Percentiles rank a stretch among this genome's conserved stretches.
Evolutionary conservation across 2,329 filamentous ascomycete species (phyloP).

Genomic region (Xylaria arbuscula): DNA sequence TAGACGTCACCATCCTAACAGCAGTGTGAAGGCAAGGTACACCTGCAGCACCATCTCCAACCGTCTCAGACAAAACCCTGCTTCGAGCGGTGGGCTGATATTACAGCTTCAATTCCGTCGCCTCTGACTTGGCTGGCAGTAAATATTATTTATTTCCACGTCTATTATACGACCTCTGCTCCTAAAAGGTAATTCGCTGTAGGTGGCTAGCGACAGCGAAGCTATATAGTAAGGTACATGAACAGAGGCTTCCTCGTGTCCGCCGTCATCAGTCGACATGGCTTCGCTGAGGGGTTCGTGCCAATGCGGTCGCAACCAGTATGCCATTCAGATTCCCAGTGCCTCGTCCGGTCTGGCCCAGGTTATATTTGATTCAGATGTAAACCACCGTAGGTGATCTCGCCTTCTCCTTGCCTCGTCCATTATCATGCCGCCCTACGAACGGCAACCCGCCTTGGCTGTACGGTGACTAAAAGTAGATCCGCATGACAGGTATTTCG

Average conservation of each 20-base stretch:
- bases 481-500: constrained; percentile 63
- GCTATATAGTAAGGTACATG: background rate
- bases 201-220: constrained; percentile 6
- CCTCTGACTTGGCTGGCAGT: background rate
- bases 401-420: background rate
- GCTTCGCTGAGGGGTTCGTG: constrained; percentile 75
- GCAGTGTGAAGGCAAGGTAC: background rate
- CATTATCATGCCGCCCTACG: background rate
- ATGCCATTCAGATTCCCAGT: constrained; percentile 76
- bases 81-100: background rate
- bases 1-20: constrained; percentile 6
- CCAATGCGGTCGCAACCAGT: constrained; percentile 86
- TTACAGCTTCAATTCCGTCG: background rate
- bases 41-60: constrained; percentile 3
- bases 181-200: constrained; percentile 4
- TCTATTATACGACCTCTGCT: background rate
- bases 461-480: constrained; percentile 18
- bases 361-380: constrained; percentile 79
- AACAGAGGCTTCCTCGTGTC: background rate
- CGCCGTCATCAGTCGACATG: constrained; percentile 20
- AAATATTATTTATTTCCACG: background rate
- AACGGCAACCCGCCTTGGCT: constrained; percentile 7
- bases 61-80: background rate
- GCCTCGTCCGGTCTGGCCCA: constrained; percentile 67
- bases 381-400: constrained; percentile 73